phyloP scores from a whole-genome alignment of 2,329 filamentous ascomycete genomes.

The Cytospora schulzeri region DNA sequence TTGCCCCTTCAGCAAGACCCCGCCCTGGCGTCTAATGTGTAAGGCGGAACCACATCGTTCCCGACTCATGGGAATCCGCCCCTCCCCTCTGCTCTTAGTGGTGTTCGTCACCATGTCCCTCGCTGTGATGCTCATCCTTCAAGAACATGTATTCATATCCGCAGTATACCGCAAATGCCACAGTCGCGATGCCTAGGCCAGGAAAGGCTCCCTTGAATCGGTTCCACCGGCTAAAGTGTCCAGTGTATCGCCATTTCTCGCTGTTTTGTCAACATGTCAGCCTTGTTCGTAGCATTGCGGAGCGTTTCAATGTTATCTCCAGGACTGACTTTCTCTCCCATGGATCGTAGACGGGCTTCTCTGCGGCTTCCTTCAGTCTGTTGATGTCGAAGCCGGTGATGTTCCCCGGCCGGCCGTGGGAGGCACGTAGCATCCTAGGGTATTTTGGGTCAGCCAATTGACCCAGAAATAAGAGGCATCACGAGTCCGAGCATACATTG shows the following conservation, averaged over 20 bases:
- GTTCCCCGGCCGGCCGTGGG: slow-evolving; percentile 63
- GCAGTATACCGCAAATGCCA: slow-evolving; percentile 89
- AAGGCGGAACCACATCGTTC: slow-evolving; percentile 13
- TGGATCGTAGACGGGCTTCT: slow-evolving; percentile 64
- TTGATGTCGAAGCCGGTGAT: slow-evolving; percentile 91
- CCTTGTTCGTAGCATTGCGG: background rate
- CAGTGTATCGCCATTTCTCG: slow-evolving; percentile 92
- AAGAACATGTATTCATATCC: slow-evolving; percentile 87
- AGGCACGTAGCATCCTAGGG: slow-evolving; percentile 53
- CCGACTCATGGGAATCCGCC: background rate
- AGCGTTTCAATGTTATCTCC: background rate
- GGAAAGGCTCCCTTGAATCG: slow-evolving; percentile 86
- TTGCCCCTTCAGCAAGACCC: background rate
- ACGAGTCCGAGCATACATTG: slow-evolving; percentile 36
- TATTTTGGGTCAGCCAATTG: slow-evolving; percentile 12
- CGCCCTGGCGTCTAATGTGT: slow-evolving; percentile 19
- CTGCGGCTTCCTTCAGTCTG: slow-evolving; percentile 74
- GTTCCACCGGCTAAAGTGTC: slow-evolving; percentile 84
- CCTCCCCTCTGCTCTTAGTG: slow-evolving; percentile 46
- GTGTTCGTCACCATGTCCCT: slow-evolving; percentile 57
- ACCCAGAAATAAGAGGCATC: background rate
- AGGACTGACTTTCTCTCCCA: slow-evolving; percentile 64
- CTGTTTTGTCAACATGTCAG: slow-evolving; percentile 50
- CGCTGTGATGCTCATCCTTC: slow-evolving; percentile 65
- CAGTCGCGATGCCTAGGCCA: slow-evolving; percentile 87